Conservation (phyloP, 352 stramenopile species). For the Pythium sp. region DNA sequence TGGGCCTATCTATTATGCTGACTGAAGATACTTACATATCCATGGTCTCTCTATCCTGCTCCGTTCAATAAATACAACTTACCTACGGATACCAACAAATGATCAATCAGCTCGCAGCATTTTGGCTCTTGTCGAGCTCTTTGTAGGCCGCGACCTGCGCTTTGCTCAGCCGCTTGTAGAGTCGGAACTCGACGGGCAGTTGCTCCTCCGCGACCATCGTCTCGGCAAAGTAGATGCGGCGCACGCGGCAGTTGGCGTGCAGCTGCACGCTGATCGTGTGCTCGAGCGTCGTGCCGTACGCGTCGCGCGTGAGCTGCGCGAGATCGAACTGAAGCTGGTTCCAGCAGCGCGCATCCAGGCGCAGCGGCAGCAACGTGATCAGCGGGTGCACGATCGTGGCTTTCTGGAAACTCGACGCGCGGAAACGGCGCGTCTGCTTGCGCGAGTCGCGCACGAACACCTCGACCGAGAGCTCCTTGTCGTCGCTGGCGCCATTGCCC, state of each 20-base stretch:
- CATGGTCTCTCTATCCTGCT: not conserved
- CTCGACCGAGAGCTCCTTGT: conserved; percentile 44
- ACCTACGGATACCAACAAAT: not conserved
- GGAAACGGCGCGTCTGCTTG: conserved; percentile 33
- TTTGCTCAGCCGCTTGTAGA: conserved; percentile 46
- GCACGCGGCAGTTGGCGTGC: conserved; percentile 55
- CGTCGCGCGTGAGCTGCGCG: conserved; percentile 32
- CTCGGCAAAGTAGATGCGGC: conserved; percentile 57
- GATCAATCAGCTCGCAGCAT: not conserved
- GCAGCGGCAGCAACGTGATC: conserved; percentile 40
- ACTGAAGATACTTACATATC: too few relatives aligned
- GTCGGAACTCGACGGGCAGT: conserved; percentile 48
- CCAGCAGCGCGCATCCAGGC: conserved; percentile 38
- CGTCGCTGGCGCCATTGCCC: not conserved
- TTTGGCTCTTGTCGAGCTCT: conserved; percentile 17
- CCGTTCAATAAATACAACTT: not conserved
- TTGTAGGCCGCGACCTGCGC: conserved; percentile 23
- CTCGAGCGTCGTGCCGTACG: conserved; percentile 42
- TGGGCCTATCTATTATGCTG: too few relatives aligned
- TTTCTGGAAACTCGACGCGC: conserved; percentile 48
- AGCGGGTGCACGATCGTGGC: conserved; percentile 35
- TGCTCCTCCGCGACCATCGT: conserved; percentile 33
- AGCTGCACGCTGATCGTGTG: conserved; percentile 45
- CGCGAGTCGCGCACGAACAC: conserved; percentile 37
- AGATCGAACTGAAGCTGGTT: conserved; percentile 65